Evolutionary conservation across 768 basidiomycete genomes (phyloP), one percentile per base, ranked within the genome.

Genomic region (Mycena epipterygia): DNA sequence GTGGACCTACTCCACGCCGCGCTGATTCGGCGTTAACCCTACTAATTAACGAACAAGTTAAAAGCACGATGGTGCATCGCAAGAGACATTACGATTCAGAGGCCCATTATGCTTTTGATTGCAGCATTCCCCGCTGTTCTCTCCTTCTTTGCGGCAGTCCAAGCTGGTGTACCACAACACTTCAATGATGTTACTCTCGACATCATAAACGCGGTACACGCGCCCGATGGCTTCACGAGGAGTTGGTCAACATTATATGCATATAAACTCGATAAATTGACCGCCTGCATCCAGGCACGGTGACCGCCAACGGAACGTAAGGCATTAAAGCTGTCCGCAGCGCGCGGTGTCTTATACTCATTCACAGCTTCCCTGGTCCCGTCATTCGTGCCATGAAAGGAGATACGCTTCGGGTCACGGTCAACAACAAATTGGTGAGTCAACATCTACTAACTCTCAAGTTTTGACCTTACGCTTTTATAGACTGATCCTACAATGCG

Each of bases 291-390:
- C 27, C 19, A 57, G 56, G 37, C 44, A 33, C 30, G 2, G 59
- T 60, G 1, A n/a, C 44, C 5, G 59, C 59, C 29, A 48, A 60
- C 17, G 59, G 59, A 48, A 44, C 41, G 59, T 60, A 48, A 41
- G 59, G 42, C n/a, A n/a, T n/a, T n/a, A n/a, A n/a, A n/a, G n/a
- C n/a, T n/a, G n/a, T n/a, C n/a, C n/a, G n/a, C n/a, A n/a, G n/a
- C n/a, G n/a, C n/a, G n/a, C n/a, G n/a, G n/a, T n/a, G n/a, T n/a
- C n/a, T n/a, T n/a, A n/a, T n/a, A n/a, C n/a, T n/a, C n/a, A n/a
- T n/a, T n/a, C 41, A 32, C 49, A 78, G 76, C 35, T 79, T 76
- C 70, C 89, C 89, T 21, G 89, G 86, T 8, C 89, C 89, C 11
- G 72, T 85, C 53, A 85, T 90, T 72, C 76, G 72, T 7, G 76